Evolutionary conservation across 148 eudicot genomes (phyloP), one percentile per base, ranked within the genome.

Genomic region (Amaranthus cruentus): DNA sequence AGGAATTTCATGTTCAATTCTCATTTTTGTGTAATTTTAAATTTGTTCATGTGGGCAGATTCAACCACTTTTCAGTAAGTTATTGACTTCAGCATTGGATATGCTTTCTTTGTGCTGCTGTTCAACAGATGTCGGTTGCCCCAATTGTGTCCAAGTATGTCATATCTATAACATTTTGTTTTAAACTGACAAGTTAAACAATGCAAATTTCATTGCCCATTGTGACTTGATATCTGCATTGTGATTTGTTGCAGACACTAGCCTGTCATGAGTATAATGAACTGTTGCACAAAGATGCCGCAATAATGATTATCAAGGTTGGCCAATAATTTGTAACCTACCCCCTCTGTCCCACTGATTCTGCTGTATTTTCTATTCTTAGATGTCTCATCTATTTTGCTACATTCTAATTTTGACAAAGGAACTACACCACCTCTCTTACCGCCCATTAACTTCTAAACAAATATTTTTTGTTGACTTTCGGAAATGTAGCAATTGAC

Each of bases 281-380:
- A 84, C 90, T 95, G 75, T 64, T 95, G 79, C 91, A 95, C 88
- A 95, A 92, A 81, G 92, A 88, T 42, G 96, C 96, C 14, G 99
- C 99, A 28, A 68, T 88, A 59, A 87, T 88, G 86, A 92, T 95
- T 60, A 88, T 95, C 63, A 84, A 95, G 99, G 99, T 83, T 64
- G 52, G 55, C 12, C 55, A 65, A 63, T 52, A 72, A 75, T 69
- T 61, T 52, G 68, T 55, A 62, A 67, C 44, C 56, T 28, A 68
- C 15, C 53, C 68, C 51, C 65, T 43, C 18, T 5, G 63, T 14
- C 58, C 50, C 58, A 50, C 48, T 28, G 38, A 28, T 28, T 28
- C 38, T 28, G 38, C 38, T 28, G 38, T 28, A 28, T 28, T 28
- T 28, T 28, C 38, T 28, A 28, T 28, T 28, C 38, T 28, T 28